Evolutionary conservation across 2,329 filamentous ascomycete species (phyloP), one percentile per base, ranked within the genome.

Genomic region (Fusarium compactum): DNA sequence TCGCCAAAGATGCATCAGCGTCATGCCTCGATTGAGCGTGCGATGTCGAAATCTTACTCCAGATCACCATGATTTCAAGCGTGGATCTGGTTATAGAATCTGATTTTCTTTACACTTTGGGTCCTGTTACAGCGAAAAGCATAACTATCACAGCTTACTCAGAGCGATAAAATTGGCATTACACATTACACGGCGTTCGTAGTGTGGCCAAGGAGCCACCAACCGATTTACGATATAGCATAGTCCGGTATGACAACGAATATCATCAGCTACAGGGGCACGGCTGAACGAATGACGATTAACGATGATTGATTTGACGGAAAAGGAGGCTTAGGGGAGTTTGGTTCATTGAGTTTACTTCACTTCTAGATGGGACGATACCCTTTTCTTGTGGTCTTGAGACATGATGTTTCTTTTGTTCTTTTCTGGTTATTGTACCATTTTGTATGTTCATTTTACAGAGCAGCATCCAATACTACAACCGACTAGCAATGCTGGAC

Each of bases 1-100:
- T 89, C 87, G 25, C 89, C 89, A 4, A 78, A 85, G 59, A 84
- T 91, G 81, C 87, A 88, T 52, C 86, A 88, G 73, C 83, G 89
- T 18, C 88, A 88, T 74, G 86, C 87, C n/a, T 89, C 86, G 10
- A 87, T 90, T 72, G 89, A 91, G 77, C 82, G 82, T 70, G 80
- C 86, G 65, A 89, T 89, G 85, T 80, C 82, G 38, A 67, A 67
- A 57, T 61, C 72, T 34, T 69, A 61, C 20, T 63, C 76, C 25
- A 80, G 79, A 51, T 77, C 80, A 27, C 77, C 80, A 16, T 77
- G 58, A 74, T 48, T 24, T 41, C 45, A 30, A 46, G 34, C 32
- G 47, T 57, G 59, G 46, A 46, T 43, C 58, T 69, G 52, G 40
- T 57, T 22, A 46, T 60, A 50, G 62, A 55, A 58, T 60, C 52